Conservation (phyloP, 139 green algal species). For the Picochlorum sp. region DNA sequence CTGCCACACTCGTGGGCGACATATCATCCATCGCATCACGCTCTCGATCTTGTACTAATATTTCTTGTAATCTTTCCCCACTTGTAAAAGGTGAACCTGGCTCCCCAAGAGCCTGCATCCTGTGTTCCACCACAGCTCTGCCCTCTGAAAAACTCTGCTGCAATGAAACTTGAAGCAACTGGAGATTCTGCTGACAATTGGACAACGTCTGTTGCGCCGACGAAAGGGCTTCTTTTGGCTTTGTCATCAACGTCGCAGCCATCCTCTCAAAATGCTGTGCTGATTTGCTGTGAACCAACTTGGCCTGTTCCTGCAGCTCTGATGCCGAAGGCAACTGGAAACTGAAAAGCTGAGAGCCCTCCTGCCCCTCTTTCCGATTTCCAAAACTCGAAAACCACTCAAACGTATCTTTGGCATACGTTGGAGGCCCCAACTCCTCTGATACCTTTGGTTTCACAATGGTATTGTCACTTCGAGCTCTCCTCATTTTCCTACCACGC, state of each 20-base stretch:
- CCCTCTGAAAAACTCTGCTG: conserved; percentile 20
- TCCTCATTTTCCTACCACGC: conserved; percentile 10
- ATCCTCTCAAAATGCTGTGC: conserved; percentile 5
- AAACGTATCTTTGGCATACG: background rate
- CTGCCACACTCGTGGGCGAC: too few relatives aligned
- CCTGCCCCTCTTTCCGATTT: background rate
- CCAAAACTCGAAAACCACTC: background rate
- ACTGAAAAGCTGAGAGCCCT: background rate
- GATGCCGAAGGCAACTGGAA: background rate
- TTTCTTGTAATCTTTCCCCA: conserved; percentile 9
- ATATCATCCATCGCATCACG: background rate
- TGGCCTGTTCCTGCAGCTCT: background rate
- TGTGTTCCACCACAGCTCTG: conserved; percentile 11
- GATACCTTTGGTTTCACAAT: conserved; percentile 8
- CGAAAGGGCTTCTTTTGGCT: conserved; percentile 20
- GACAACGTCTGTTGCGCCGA: conserved; percentile 33
- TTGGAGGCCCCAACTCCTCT: background rate
- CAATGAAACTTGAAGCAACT: conserved; percentile 19
- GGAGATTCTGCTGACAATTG: conserved; percentile 41
- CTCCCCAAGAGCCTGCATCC: conserved; percentile 19
- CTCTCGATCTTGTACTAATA: conserved; percentile 5
- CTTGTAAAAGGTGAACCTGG: conserved; percentile 14
- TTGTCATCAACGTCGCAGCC: conserved; percentile 11
- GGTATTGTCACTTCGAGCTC: conserved; percentile 12
- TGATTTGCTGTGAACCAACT: background rate